Evolutionary conservation across 169 alveolate genomes (phyloP), one percentile per base, ranked within the genome.

Genomic region (Eimeria falciformis): DNA sequence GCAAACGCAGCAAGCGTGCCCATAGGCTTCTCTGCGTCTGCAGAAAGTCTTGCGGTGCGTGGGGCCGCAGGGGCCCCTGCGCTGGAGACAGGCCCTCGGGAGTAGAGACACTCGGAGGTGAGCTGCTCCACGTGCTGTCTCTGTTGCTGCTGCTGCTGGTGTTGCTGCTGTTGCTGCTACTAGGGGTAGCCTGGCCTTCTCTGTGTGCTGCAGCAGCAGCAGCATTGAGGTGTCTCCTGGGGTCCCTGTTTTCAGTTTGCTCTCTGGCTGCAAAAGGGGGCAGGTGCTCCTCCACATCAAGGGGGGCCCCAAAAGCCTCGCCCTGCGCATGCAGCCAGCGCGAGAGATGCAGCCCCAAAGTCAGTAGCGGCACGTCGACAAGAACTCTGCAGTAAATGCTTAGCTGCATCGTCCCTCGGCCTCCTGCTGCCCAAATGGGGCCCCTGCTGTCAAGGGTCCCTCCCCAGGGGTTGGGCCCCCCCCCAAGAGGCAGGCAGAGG

Each of bases 221-320:
- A 29, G 5, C 83, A 37, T 33, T 33, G 40, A 2, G 2, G 40
- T 33, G 40, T 33, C 40, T 33, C 40, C 40, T 33, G 40, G 40
- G 40, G 40, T 33, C 40, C 40, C 40, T 33, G 40, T 33, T 33
- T 2, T 33, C 40, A 33, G 40, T 33, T 2, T 33, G 40, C 2
- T 33, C 40, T 33, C 40, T 53, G 65, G 9, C 65, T 53, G 25
- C 65, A 17, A 17, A 12, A 53, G 65, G 65, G 65, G 65, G 17
- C 25, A 53, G n/a, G 65, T 21, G 25, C 47, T 75, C 85, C 85
- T 45, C 66, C 23, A 45, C 23, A 23, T 45, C 46, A 7, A 75
- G 85, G 85, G 85, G 85, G 66, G 85, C 85, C 85, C 85, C 85
- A 75, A 75, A 75, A 1, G 33, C 33, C 66, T 75, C 85, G 0